Evolutionary conservation across 441 rosid species (phyloP).

Genomic region (Euphorbia schlechtendalii): DNA sequence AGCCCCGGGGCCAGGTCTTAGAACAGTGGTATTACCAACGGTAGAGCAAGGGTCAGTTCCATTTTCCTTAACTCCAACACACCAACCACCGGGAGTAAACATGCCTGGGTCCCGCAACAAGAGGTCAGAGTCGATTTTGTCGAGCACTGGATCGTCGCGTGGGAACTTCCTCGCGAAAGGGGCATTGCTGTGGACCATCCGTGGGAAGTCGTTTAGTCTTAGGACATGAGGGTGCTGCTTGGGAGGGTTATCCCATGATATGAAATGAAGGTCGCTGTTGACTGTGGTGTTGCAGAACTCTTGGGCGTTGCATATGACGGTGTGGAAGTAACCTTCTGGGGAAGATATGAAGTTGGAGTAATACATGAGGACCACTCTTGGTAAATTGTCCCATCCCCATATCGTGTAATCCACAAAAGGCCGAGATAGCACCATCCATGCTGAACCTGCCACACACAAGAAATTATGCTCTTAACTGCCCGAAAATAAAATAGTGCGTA

Average conservation of each 20-base stretch:
- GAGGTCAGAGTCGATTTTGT: slow-evolving; percentile 69
- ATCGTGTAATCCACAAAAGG: slow-evolving; percentile 84
- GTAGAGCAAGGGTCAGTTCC: slow-evolving; percentile 70
- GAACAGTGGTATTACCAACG: slow-evolving; percentile 42
- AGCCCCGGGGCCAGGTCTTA: slow-evolving; percentile 76
- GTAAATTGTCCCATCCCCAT: slow-evolving; percentile 98
- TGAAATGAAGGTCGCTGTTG: slow-evolving; percentile 82
- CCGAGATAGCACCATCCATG: slow-evolving; percentile 92
- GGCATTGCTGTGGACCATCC: slow-evolving; percentile 68
- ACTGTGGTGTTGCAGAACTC: slow-evolving; percentile 85
- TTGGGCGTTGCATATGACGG: slow-evolving; percentile 71
- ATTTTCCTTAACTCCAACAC: slow-evolving; percentile 55
- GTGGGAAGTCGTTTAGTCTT: slow-evolving; percentile 44
- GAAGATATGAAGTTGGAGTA: slow-evolving; percentile 87
- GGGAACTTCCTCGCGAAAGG: slow-evolving; percentile 83
- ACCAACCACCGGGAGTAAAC: slow-evolving; percentile 90
- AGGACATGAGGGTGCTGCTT: slow-evolving; percentile 93
- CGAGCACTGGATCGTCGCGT: slow-evolving; percentile 62
- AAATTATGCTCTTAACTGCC: too few species aligned
- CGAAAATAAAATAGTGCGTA: too few species aligned
- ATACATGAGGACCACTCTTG: slow-evolving; percentile 76
- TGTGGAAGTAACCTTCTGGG: slow-evolving; percentile 96
- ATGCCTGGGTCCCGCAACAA: slow-evolving; percentile 51
- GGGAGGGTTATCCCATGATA: slow-evolving; percentile 97
- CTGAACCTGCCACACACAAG: slow-evolving; percentile 95